Percentiles rank a stretch among this genome's conserved stretches.
phyloP scores from a whole-genome alignment of 1,284 basidiomycete genomes.

The Ceratobasidium papillatum region DNA sequence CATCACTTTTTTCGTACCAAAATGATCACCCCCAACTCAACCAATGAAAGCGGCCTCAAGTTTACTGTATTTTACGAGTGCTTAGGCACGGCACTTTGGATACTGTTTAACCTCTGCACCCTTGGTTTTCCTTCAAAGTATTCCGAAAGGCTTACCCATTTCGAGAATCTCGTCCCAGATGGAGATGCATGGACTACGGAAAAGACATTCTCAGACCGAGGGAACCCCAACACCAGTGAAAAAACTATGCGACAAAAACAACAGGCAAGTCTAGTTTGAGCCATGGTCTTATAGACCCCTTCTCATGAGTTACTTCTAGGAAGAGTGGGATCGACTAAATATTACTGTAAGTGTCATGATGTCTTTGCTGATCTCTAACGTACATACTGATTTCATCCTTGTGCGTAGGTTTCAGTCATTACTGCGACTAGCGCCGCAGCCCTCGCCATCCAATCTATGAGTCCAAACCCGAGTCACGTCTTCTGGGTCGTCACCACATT shows the following conservation, averaged over 20 bases:
- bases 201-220: conserved; percentile 20
- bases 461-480: neutral
- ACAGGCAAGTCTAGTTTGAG: neutral
- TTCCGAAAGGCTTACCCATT: conserved; percentile 7
- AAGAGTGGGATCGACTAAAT: conserved; percentile 27
- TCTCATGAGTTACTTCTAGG: neutral
- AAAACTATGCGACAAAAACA: conserved; percentile 37
- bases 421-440: conserved; percentile 29
- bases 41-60: no score
- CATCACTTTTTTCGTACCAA: no score
- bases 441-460: conserved; percentile 17
- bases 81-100: neutral
- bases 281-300: no score
- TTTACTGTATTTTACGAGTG: no score
- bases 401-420: conserved; percentile 15
- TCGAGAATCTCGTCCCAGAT: conserved; percentile 1
- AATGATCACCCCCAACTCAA: no score
- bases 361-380: no score
- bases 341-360: neutral
- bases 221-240: neutral
- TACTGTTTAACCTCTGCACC: neutral
- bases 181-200: neutral
- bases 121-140: conserved; percentile 27
- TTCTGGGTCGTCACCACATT: conserved; percentile 32
- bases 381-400: neutral